A percentile compares a stretch with the other conserved stretches of the same genome.
Conservation (phyloP, 2,329 filamentous ascomycete genomes). For the Clarireedia monteithiana region DNA sequence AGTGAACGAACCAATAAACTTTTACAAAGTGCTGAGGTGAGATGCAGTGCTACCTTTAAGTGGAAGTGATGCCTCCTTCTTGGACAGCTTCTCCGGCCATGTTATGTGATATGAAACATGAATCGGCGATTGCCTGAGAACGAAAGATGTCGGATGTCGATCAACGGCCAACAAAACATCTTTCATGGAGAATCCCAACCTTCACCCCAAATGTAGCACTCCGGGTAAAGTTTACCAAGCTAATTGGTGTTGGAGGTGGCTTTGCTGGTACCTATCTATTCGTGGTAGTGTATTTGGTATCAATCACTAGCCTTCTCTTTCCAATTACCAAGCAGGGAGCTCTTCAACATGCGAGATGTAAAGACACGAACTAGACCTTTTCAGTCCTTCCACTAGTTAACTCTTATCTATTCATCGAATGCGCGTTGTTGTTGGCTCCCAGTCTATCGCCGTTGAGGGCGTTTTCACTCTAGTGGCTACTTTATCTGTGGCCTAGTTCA, state of each 20-base stretch:
- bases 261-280: not conserved
- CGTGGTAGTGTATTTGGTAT: not conserved
- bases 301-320: not conserved
- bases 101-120: not conserved
- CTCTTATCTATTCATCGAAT: no score
- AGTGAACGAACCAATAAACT: not conserved
- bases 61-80: not conserved
- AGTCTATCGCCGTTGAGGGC: no score
- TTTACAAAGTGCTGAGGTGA: not conserved
- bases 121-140: no score
- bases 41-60: not conserved
- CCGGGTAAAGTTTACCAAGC: not conserved
- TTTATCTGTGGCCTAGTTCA: no score
- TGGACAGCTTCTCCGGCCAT: not conserved
- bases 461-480: no score
- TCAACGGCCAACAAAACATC: no score
- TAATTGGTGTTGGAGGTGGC: not conserved
- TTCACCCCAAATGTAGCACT: not conserved
- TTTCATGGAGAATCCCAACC: no score
- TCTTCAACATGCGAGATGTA: not conserved
- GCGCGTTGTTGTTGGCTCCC: no score
- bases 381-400: not conserved
- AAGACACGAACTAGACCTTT: not conserved
- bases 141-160: no score
- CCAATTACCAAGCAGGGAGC: not conserved